Evolutionary conservation across 2,329 filamentous ascomycete species (phyloP).

Genomic region (Trichophyton verrucosum): DNA sequence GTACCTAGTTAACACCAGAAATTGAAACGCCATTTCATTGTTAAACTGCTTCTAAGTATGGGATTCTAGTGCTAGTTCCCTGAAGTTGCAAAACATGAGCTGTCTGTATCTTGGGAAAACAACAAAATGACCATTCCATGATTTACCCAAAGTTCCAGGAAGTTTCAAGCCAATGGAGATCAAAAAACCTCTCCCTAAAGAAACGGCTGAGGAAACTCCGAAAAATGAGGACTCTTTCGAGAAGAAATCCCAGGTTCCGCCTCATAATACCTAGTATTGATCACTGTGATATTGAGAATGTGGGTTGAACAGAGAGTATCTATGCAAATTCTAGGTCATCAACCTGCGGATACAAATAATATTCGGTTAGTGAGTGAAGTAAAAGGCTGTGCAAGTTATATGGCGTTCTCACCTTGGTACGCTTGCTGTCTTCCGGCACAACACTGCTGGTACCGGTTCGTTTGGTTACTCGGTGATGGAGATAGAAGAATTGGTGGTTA

Average conservation of each 20-base stretch:
- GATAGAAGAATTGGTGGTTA: constrained; percentile 1
- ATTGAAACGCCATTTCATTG: background rate
- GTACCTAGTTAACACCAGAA: background rate
- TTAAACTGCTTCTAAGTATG: background rate
- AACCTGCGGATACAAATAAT: background rate
- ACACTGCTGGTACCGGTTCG: background rate
- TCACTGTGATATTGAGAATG: background rate
- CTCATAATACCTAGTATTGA: background rate
- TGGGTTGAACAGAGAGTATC: background rate
- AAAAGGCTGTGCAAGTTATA: background rate
- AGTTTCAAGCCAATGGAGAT: background rate
- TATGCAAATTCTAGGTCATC: too few relatives aligned
- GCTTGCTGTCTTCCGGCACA: background rate
- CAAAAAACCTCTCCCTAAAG: background rate
- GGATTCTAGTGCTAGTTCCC: background rate
- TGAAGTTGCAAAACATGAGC: background rate
- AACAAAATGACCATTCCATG: background rate
- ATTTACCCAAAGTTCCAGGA: background rate
- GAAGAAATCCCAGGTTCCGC: background rate
- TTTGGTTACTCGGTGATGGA: background rate
- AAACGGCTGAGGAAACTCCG: background rate
- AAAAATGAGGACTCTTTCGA: background rate
- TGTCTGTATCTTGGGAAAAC: background rate
- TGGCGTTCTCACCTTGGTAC: background rate
- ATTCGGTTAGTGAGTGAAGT: too few relatives aligned